These are phyloP conservation scores for Bidens hawaiensis DNA, from an alignment of 140 eudicot genomes.

Conservation along the genomic window DNA sequence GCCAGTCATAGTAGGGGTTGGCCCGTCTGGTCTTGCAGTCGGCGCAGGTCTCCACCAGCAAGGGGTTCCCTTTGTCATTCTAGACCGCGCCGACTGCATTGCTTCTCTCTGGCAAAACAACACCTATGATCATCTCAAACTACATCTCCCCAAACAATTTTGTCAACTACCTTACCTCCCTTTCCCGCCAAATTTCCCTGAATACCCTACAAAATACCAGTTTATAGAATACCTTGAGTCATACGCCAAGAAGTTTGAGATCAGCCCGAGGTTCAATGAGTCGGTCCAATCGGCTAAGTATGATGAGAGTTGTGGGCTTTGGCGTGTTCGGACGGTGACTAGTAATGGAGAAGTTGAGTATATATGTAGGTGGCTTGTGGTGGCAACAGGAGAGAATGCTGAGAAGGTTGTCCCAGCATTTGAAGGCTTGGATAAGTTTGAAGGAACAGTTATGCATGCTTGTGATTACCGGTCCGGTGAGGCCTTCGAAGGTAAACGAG, in stretches of 20 bases:
- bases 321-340: slow-evolving; percentile 59
- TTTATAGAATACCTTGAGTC: slow-evolving; percentile 72
- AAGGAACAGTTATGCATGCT: slow-evolving; percentile 81
- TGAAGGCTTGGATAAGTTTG: slow-evolving; percentile 67
- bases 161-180: slow-evolving; percentile 82
- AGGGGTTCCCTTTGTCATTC: slow-evolving; percentile 83
- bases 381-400: slow-evolving; percentile 94
- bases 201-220: slow-evolving; percentile 77
- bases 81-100: slow-evolving; percentile 90
- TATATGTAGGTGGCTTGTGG: slow-evolving; percentile 93
- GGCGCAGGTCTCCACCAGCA: slow-evolving; percentile 74
- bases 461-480: slow-evolving; percentile 88
- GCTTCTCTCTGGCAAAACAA: slow-evolving; percentile 93
- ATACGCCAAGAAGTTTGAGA: slow-evolving; percentile 66
- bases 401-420: slow-evolving; percentile 85
- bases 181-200: slow-evolving; percentile 68
- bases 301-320: slow-evolving; percentile 76
- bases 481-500: slow-evolving; percentile 48
- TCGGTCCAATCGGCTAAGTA: slow-evolving; percentile 73
- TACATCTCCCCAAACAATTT: slow-evolving; percentile 84
- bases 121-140: slow-evolving; percentile 87
- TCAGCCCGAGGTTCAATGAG: slow-evolving; percentile 75
- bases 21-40: slow-evolving; percentile 94
- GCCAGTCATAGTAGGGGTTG: slow-evolving; percentile 93
- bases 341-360: slow-evolving; percentile 54